Percentiles rank a stretch among this genome's conserved stretches.
These are phyloP conservation scores for Aspergillus chevalieri DNA, from an alignment of 2,329 filamentous ascomycete species.

Conservation along the genomic window DNA sequence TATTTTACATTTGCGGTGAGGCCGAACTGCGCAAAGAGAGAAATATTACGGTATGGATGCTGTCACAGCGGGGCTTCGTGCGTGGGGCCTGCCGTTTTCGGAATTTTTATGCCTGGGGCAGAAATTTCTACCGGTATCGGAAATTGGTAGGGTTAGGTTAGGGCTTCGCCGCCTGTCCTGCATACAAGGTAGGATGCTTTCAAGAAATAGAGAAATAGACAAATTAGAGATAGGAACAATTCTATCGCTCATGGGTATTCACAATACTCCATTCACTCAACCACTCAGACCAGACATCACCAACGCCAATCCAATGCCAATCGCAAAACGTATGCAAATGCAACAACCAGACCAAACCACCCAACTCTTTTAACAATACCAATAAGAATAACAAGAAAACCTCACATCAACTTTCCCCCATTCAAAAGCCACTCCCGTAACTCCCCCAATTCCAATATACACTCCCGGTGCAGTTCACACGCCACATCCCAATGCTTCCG, in stretches of 20 bases:
- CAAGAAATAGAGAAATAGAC: not conserved
- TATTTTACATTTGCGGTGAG: not conserved
- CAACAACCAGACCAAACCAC: not conserved
- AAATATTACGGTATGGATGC: not conserved
- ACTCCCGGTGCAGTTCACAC: constrained; percentile 40
- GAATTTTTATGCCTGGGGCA: constrained; percentile 12
- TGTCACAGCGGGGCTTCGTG: not conserved
- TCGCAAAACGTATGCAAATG: not conserved
- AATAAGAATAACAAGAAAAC: not conserved
- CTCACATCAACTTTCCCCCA: constrained; percentile 25
- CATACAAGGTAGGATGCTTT: not conserved
- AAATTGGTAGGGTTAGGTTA: not conserved
- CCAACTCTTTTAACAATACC: not conserved
- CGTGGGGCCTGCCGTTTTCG: constrained; percentile 4
- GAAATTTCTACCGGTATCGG: not conserved
- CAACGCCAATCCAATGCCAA: too few species aligned
- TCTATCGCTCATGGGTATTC: too few species aligned
- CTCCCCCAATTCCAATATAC: constrained; percentile 32
- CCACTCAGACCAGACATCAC: too few species aligned
- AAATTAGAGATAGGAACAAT: not conserved
- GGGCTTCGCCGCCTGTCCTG: too few species aligned
- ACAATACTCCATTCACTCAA: too few species aligned
- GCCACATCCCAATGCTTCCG: constrained; percentile 45
- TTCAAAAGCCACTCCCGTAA: constrained; percentile 34
- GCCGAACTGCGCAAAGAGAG: not conserved